Base-by-base conservation (phyloP, 1,139 yeast species). In the Lodderomyces parapsilosis region DNA sequence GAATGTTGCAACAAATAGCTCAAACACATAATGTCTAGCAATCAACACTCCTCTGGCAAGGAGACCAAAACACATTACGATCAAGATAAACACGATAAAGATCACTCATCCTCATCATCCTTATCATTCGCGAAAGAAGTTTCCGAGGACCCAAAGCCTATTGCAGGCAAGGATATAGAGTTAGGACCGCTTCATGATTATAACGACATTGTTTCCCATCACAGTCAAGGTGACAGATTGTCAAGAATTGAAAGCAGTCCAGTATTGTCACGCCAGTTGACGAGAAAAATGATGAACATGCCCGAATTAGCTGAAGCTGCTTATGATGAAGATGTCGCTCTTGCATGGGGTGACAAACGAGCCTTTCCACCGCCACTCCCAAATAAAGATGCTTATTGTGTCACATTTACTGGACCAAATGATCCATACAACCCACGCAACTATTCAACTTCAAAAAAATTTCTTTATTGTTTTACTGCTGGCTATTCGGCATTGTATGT, bases 341-440 rank as follows among this genome's bases (percentile, higher is more conserved):
- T 8, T n/a, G 91, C 91, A 2, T 68, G 69, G 74, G 74, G 75
- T 6, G 67, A 61, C 11, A 70, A 63, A 13, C 57, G 67, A 44
- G 61, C 56, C 7, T 68, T 60, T 42, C 76, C 76, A 1, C 69
- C 74, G 2, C 45, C 59, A 8, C 55, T 68, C 27, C 71, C 68
- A 1, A 63, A 65, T 28, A 58, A 66, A 41, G 60, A 58, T 4
- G 62, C 65, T 3, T 71, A 67, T 48, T 52, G 59, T 5, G 74
- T 70, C 8, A 54, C 62, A 27, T 79, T 62, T 51, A 76, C 71
- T 47, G 81, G 82, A 1, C 72, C 75, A 1, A 65, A 71, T 25
- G 84, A 79, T 53, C 80, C 80, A 1, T 37, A 48, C 0, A 71
- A 66, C 49, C 83, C 84, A 0, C 68, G 65, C 45, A 79, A 78